phyloP scores from a whole-genome alignment of 495 filamentous ascomycete genomes.

The Peziza echinospora region DNA sequence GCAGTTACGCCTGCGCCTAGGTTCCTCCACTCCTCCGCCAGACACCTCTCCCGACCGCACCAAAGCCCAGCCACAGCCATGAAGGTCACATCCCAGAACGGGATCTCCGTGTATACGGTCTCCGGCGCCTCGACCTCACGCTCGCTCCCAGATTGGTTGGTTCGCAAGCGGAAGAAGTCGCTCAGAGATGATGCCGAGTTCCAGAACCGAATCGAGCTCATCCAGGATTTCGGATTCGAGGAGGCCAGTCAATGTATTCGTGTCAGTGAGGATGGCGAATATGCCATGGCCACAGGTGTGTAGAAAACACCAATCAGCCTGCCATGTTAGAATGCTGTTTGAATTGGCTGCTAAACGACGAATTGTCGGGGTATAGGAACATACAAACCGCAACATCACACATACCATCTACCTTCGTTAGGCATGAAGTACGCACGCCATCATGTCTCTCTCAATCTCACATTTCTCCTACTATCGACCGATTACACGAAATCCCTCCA shows the following conservation, averaged over 20 bases:
- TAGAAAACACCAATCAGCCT: conserved; percentile 7
- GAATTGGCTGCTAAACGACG: no score
- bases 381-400: conserved; percentile 93
- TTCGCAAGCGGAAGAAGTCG: conserved; percentile 73
- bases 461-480: conserved; percentile 72
- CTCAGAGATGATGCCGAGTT: conserved; percentile 85
- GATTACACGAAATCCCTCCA: conserved; percentile 94
- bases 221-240: conserved; percentile 97
- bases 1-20: no score
- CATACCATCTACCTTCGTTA: conserved; percentile 79
- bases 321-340: no score
- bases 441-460: conserved; percentile 80
- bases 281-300: conserved; percentile 89
- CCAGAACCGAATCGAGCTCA: conserved; percentile 75
- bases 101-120: conserved; percentile 89
- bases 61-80: conserved; percentile 25
- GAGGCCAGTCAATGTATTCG: conserved; percentile 87
- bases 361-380: conserved; percentile 34
- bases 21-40: no score
- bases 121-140: conserved; percentile 77
- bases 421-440: conserved; percentile 84
- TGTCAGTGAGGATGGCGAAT: conserved; percentile 88
- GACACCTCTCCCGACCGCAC: neutral
- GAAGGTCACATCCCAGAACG: conserved; percentile 73
- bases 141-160: conserved; percentile 86